phyloP scores from a whole-genome alignment of 495 filamentous ascomycete species.

The Penicillium cinerascens region DNA sequence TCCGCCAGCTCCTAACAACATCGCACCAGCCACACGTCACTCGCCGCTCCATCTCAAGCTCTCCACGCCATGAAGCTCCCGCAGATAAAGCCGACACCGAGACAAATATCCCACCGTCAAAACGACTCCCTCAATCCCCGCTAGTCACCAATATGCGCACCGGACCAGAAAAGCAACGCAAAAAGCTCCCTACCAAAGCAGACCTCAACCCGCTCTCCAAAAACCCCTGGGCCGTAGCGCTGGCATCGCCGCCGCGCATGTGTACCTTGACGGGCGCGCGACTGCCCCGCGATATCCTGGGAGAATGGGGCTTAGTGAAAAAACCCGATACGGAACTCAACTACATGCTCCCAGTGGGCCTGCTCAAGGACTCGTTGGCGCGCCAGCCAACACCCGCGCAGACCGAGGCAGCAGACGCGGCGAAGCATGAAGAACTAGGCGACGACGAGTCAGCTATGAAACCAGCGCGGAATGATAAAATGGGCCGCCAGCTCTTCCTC shows the following conservation, averaged over 20 bases:
- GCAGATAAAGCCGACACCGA: background rate
- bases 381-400: background rate
- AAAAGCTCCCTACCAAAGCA: conserved; percentile 39
- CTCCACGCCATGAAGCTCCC: conserved; percentile 4
- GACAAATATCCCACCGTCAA: conserved; percentile 22
- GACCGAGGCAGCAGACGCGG: background rate
- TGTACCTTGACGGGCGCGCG: conserved; percentile 54
- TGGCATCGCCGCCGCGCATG: conserved; percentile 61
- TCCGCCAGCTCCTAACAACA: conserved; percentile 22
- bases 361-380: conserved; percentile 34
- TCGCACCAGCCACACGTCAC: background rate
- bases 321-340: conserved; percentile 53
- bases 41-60: conserved; percentile 12
- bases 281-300: conserved; percentile 62
- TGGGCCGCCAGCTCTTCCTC: conserved; percentile 18
- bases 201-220: conserved; percentile 30
- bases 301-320: conserved; percentile 54
- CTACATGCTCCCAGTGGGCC: conserved; percentile 57
- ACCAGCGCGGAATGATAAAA: background rate
- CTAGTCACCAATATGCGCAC: conserved; percentile 23
- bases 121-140: conserved; percentile 42
- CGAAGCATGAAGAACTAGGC: background rate
- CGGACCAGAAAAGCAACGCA: conserved; percentile 17
- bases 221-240: conserved; percentile 50
- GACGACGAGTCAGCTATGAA: background rate